Base-by-base conservation (phyloP, 768 basidiomycete species). In the Pholiota microspora region DNA sequence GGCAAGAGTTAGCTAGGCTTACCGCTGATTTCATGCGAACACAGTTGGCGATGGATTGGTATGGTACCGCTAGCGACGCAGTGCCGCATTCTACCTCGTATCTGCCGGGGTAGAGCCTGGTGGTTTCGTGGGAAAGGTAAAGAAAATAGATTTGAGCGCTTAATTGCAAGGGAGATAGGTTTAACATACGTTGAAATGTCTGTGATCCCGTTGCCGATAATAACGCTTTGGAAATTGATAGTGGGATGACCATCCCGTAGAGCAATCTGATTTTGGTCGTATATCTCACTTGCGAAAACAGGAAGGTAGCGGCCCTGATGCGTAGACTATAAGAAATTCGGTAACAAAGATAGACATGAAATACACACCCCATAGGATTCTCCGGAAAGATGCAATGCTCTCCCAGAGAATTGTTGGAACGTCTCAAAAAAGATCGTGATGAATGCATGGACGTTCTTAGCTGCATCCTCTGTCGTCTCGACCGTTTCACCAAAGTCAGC, bases 391-490 rank as follows among this genome's bases (percentile, higher is more conserved):
- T 91, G 88, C 42, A 93, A 75, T 0, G 80, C 72, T 21, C 89
- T 71, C 2, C 86, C 87, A 45, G 81, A 66, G 68, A 88, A 91
- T 59, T 89, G 79, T 12, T 76, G 73, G 72, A 92, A 94, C 0
- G 85, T 84, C 59, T 91, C 85, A 60, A 91, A 89, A 71, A 92
- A 91, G 52, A 93, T 86, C 2, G 81, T 73, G 50, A 92, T 74
- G 69, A 92, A 92, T 0, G 89, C 85, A 46, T 86, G 77, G 34
- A 92, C 73, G 62, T 92, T 86, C 57, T 79, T 81, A 3, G 89
- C 86, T 0, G 90, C 91, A n/a, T 84, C 84, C 68, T 92, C 89
- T 0, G 90, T 88, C 0, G 86, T 90, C 53, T 81, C 83, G 15
- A 89, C 74, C 0, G 76, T 81, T 69, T 89, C 82, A 2, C 84